phyloP scores from a whole-genome alignment of 192 early-diverging fungal species.

The Linnemannia elongata region DNA sequence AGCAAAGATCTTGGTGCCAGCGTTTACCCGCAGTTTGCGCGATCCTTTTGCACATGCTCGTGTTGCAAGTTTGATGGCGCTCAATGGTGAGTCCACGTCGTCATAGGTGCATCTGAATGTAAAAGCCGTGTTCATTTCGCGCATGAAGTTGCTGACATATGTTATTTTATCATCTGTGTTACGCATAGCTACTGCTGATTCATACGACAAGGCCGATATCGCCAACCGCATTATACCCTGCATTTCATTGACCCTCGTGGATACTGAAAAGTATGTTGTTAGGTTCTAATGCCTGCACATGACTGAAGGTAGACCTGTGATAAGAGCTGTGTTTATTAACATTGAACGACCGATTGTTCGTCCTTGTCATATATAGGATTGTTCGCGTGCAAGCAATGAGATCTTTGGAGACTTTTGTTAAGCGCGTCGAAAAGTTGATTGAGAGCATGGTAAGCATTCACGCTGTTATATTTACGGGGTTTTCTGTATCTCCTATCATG shows the following conservation, averaged over 20 bases:
- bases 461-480: not conserved
- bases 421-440: slow-evolving; percentile 75
- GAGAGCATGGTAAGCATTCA: slow-evolving; percentile 67
- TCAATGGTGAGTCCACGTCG: slow-evolving; percentile 56
- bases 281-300: not conserved
- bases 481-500: not conserved
- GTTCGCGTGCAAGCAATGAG: slow-evolving; percentile 90
- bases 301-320: not conserved
- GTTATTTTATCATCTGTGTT: not conserved
- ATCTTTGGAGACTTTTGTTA: slow-evolving; percentile 76
- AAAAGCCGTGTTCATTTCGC: not conserved
- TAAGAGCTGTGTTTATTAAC: not conserved
- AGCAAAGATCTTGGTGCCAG: slow-evolving; percentile 85
- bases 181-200: slow-evolving; percentile 74
- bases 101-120: not conserved
- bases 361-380: slow-evolving; percentile 55
- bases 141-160: not conserved
- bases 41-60: slow-evolving; percentile 93
- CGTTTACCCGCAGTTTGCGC: slow-evolving; percentile 83
- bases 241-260: slow-evolving; percentile 75
- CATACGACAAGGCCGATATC: slow-evolving; percentile 78
- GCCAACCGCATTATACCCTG: slow-evolving; percentile 82
- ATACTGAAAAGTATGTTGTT: slow-evolving; percentile 78
- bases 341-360: not conserved
- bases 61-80: slow-evolving; percentile 86